Conservation (phyloP, 768 basidiomycete genomes). For the Lactarius tabidus region DNA sequence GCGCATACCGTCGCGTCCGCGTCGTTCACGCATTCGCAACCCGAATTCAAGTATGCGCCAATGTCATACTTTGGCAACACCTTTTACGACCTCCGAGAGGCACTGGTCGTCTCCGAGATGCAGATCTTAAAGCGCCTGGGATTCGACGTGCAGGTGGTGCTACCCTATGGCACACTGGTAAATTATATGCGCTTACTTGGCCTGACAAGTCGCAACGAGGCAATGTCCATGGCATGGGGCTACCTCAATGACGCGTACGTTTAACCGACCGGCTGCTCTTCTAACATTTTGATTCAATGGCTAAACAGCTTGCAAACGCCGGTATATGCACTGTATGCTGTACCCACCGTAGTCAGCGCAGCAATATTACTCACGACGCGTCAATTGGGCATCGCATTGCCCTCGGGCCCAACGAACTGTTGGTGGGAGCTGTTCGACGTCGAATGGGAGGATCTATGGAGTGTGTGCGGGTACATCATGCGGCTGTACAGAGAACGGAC, state of each 20-base stretch:
- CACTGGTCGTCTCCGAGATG: slow-evolving; percentile 93
- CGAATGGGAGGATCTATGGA: slow-evolving; percentile 83
- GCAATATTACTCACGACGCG: slow-evolving; percentile 81
- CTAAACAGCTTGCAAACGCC: slow-evolving; percentile 82
- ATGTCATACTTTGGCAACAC: slow-evolving; percentile 88
- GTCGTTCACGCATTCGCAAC: slow-evolving; percentile 32
- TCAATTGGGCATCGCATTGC: slow-evolving; percentile 67
- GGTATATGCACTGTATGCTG: slow-evolving; percentile 83
- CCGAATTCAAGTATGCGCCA: slow-evolving; percentile 60
- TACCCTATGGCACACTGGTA: slow-evolving; percentile 91
- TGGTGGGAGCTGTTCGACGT: slow-evolving; percentile 98
- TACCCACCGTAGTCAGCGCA: slow-evolving; percentile 86
- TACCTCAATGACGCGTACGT: slow-evolving; percentile 94
- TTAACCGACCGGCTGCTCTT: not conserved
- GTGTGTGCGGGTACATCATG: slow-evolving; percentile 80
- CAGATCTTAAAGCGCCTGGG: slow-evolving; percentile 94
- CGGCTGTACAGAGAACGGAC: slow-evolving; percentile 63
- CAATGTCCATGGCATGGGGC: slow-evolving; percentile 83
- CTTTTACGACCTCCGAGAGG: slow-evolving; percentile 94
- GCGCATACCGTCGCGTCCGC: slow-evolving; percentile 44
- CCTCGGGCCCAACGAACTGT: slow-evolving; percentile 60
- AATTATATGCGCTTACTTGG: slow-evolving; percentile 92
- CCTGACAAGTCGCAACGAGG: slow-evolving; percentile 65
- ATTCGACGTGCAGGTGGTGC: slow-evolving; percentile 89
- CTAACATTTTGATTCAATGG: slow-evolving; percentile 5